Conservation (phyloP, 1,284 basidiomycete species). For the Ceratobasidium sp. region DNA sequence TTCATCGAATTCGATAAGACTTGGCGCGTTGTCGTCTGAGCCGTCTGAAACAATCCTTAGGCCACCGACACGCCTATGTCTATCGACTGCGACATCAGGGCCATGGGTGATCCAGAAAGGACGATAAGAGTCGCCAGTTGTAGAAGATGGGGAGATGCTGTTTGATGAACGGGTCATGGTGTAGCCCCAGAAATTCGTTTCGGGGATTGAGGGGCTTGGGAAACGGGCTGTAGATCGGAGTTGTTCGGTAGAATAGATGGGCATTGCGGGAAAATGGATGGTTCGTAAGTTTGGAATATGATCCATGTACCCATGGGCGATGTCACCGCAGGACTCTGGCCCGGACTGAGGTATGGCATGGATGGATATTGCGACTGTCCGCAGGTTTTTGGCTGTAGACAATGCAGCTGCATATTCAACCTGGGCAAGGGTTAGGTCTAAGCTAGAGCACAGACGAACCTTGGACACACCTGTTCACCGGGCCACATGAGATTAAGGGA, state of each 20-base stretch:
- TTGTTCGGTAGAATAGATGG: not conserved
- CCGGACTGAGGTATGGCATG: constrained; percentile 23
- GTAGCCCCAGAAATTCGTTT: constrained; percentile 6
- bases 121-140: constrained; percentile 11
- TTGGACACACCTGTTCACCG: constrained; percentile 10
- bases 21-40: not conserved
- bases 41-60: constrained; percentile 15
- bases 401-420: constrained; percentile 19
- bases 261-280: constrained; percentile 32
- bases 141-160: not conserved
- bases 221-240: not conserved
- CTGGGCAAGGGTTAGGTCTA: not conserved
- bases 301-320: constrained; percentile 18
- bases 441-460: not conserved
- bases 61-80: constrained; percentile 26
- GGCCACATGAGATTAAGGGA: constrained; percentile 15
- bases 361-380: constrained; percentile 29
- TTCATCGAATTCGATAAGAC: not conserved
- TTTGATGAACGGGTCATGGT: not conserved
- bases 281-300: constrained; percentile 25
- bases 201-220: not conserved
- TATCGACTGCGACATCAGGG: constrained; percentile 24
- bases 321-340: not conserved
- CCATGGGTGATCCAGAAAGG: constrained; percentile 38
- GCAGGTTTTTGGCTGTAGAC: constrained; percentile 1